Conservation (phyloP, 257 asterid genomes). For the Marsdenia floribunda region DNA sequence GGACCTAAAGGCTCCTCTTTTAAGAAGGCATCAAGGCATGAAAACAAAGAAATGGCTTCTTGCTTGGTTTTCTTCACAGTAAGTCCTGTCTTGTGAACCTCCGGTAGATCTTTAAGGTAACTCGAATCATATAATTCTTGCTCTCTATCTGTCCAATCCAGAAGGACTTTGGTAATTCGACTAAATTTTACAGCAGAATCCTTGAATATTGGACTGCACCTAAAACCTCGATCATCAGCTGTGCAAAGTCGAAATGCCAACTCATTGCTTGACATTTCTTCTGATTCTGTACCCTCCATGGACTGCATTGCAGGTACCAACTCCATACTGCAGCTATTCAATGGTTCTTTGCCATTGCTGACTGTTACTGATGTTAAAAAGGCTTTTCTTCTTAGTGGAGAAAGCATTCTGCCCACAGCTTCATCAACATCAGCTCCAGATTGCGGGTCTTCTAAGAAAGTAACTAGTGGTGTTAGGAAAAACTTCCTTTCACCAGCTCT, state of each 20-base stretch:
- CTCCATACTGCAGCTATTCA: conserved; percentile 26
- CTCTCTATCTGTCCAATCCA: conserved; percentile 87
- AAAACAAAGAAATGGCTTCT: conserved; percentile 85
- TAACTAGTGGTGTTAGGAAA: conserved; percentile 80
- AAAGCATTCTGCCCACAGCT: conserved; percentile 60
- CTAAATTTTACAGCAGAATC: conserved; percentile 52
- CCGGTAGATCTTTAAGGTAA: conserved; percentile 77
- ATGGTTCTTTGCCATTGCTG: conserved; percentile 29
- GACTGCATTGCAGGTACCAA: conserved; percentile 32
- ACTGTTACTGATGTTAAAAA: conserved; percentile 29
- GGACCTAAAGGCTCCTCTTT: conserved; percentile 98
- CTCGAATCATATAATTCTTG: conserved; percentile 57
- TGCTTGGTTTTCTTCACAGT: conserved; percentile 78
- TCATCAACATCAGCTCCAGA: conserved; percentile 61
- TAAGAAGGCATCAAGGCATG: conserved; percentile 88
- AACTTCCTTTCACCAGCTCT: conserved; percentile 63
- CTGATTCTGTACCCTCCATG: conserved; percentile 37
- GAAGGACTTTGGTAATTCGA: conserved; percentile 41
- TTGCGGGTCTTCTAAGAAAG: conserved; percentile 68
- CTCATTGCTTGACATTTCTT: conserved; percentile 46
- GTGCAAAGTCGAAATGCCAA: conserved; percentile 61
- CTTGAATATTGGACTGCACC: conserved; percentile 58
- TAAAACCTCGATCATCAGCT: conserved; percentile 58
- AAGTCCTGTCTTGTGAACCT: conserved; percentile 67
- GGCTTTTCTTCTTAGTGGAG: conserved; percentile 54